Base-by-base conservation (phyloP, 2,329 filamentous ascomycete genomes). In the Cladosporium austrohemisphaericum region DNA sequence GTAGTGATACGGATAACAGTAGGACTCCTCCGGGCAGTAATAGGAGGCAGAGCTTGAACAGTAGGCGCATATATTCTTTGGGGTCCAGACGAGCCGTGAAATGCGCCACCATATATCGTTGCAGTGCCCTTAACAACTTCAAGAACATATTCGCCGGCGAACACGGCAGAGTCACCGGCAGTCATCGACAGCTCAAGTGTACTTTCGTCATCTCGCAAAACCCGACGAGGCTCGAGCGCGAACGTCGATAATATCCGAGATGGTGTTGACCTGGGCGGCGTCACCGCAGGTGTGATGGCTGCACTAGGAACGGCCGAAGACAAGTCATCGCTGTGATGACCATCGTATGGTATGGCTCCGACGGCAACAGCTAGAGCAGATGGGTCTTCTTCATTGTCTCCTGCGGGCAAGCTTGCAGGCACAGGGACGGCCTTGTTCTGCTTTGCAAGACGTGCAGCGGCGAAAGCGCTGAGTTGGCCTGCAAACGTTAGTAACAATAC, bases 41-140 rank as follows among this genome's bases (percentile, higher is more conserved):
- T 73, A 1, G 85, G 79, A 1, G 85, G 85, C 1, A 92, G 66
- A 1, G 86, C 81, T 60, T 88, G 81, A 29, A 83, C 87, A 33
- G 78, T 76, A 1, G 86, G 80, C 13, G 85, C 84, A 63, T 80
- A 81, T 13, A 88, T 73, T 72, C 78, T 82, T 18, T 61, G 56
- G 6, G 41, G n/a, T 9, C 58, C 57, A n/a, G 57, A 52, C 9
- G 51, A 41, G 9, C 60, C 54, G 55, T 77, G 71, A 3, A 92
- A 63, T 5, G 75, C 78, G 5, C 85, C 81, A 13, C 87, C 86
- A 11, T 81, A 77, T 20, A 92, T 65, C 1, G 79, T 82, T 19
- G 86, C 70, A 35, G 81, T 74, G 2, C 88, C 88, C 45, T 73
- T 73, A 7, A 71, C 59, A 0, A 92, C 75, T 10, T 71, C 72